Conservation (phyloP, 345 rosid genomes). For the Cochlearia excelsa region DNA sequence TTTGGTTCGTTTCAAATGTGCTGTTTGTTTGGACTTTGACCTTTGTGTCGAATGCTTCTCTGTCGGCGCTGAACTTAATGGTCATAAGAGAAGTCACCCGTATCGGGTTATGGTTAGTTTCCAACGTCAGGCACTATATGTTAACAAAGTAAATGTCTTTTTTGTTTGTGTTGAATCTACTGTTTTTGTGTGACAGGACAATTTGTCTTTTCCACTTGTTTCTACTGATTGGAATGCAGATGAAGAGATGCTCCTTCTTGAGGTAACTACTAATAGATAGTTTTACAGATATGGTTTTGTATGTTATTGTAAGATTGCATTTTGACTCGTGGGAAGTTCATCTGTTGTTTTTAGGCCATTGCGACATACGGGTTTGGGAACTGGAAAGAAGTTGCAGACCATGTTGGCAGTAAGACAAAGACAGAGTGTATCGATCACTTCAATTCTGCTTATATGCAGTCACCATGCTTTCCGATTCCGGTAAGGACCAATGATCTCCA, state of each 20-base stretch:
- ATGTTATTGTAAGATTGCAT: conserved; percentile 19
- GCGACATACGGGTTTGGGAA: conserved; percentile 95
- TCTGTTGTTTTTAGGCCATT: conserved; percentile 60
- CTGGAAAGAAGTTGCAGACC: conserved; percentile 88
- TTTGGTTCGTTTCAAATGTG: conserved; percentile 79
- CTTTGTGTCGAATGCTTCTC: conserved; percentile 90
- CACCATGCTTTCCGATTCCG: conserved; percentile 82
- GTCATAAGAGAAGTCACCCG: conserved; percentile 74
- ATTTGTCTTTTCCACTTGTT: conserved; percentile 83
- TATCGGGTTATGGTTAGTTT: conserved; percentile 86
- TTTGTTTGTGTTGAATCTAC: conserved; percentile 11
- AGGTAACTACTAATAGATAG: conserved; percentile 43
- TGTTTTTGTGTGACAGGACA: conserved; percentile 56
- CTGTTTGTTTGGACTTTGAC: conserved; percentile 79
- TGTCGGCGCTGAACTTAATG: conserved; percentile 74
- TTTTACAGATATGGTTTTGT: background rate
- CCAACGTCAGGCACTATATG: background rate
- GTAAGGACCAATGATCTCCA: conserved; percentile 43
- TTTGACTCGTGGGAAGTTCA: conserved; percentile 29
- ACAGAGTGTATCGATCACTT: conserved; percentile 73
- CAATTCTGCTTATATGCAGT: conserved; percentile 71
- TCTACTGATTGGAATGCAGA: conserved; percentile 93
- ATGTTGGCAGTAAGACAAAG: conserved; percentile 82
- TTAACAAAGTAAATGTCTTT: background rate
- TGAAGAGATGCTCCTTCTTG: conserved; percentile 89